Evolutionary conservation across 169 alveolate species (phyloP), one percentile per base, ranked within the genome.

Genomic region (Plasmodium yoelii): DNA sequence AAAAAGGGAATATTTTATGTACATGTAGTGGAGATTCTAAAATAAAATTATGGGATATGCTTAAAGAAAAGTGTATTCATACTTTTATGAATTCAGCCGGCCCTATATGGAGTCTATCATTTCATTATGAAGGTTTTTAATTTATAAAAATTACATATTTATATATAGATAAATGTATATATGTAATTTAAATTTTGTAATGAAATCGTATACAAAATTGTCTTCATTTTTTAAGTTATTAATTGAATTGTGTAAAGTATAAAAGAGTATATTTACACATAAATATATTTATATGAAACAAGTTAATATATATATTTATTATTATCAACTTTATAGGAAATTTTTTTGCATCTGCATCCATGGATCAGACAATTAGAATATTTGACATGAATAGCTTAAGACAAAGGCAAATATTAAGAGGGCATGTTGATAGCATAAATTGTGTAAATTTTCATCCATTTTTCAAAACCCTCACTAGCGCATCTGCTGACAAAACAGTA

Each of bases 11-110:
- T 67, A 67, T 80, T 49, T 80, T 80, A 70, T 80, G 90, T 65
- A 80, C 90, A 19, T 80, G 84, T 67, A 71, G 90, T 61, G 90
- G 90, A 67, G 90, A 80, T 80, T 59, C 90, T 67, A 80, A 80
- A 67, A 80, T 80, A 65, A 80, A 80, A 80, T 46, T 80, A 55
- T 80, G 90, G 90, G 90, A 80, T 67, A 67, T 80, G 82, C 44
- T 80, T 53, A 80, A 80, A 61, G 90, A 80, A 80, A 80, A 80
- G 68, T 80, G 90, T 70, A 71, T 80, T 80, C 82, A 80, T 71
- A 80, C 75, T 51, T 67, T 80, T 67, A 67, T 56, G 68, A 80
- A 80, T 46, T 80, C 90, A 80, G 53, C 90, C 1, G 90, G 90
- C 24, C 90, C 90, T 59, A 57, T 80, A 60, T 80, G 90, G 90